These are phyloP conservation scores for Scenedesmus sp. DNA, from an alignment of 163 green algal species.

Conservation along the genomic window DNA sequence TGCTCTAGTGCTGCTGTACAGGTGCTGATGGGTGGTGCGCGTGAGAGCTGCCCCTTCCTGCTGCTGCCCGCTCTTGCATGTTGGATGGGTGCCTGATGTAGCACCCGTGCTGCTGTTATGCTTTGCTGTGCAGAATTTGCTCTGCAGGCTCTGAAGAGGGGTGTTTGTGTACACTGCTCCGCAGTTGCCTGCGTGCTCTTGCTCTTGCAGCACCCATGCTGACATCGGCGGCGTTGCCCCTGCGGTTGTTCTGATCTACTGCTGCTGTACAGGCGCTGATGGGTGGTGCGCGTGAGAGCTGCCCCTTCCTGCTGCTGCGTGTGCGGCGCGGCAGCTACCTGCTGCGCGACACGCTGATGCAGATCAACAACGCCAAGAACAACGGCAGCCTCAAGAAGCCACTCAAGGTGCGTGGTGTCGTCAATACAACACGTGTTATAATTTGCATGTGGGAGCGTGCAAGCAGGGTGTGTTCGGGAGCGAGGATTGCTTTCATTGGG, in stretches of 20 bases:
- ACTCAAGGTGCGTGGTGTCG: slow-evolving; percentile 67
- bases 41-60: background rate
- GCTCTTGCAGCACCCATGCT: background rate
- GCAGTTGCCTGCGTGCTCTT: too few species aligned
- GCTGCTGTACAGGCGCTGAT: slow-evolving; percentile 24
- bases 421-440: background rate
- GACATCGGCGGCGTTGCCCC: background rate
- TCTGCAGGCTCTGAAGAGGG: too few species aligned
- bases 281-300: slow-evolving; percentile 30
- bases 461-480: too few species aligned
- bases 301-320: slow-evolving; percentile 72
- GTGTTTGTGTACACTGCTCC: too few species aligned
- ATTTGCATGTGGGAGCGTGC: too few species aligned
- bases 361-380: slow-evolving; percentile 72
- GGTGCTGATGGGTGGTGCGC: background rate
- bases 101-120: background rate
- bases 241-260: background rate
- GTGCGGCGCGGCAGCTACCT: slow-evolving; percentile 63
- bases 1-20: background rate
- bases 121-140: background rate
- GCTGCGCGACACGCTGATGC: slow-evolving; percentile 67
- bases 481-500: too few species aligned
- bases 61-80: background rate
- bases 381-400: slow-evolving; percentile 77
- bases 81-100: background rate